A percentile compares a stretch with the other conserved stretches of the same genome.
Evolutionary conservation across 164 flowering plant genomes (phyloP).

Genomic region (Kalanchoe fedtschenkoi): DNA sequence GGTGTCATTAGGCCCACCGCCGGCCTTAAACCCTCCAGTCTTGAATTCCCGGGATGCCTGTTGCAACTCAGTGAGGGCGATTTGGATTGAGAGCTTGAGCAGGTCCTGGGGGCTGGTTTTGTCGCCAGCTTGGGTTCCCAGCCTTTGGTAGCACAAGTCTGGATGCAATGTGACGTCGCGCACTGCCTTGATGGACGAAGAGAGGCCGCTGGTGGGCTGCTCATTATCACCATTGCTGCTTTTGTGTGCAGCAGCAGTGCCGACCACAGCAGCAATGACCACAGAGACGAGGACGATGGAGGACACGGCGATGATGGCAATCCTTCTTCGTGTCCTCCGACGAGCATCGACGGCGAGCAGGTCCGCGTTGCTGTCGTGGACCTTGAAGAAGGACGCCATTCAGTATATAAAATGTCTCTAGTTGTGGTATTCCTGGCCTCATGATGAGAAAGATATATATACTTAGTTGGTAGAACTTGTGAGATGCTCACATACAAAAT

Average conservation of each 20-base stretch:
- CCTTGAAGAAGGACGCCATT: constrained; percentile 15
- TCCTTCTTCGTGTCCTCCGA: constrained; percentile 30
- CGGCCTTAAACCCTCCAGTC: too few species aligned
- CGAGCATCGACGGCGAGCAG: constrained; percentile 31
- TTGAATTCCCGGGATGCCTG: not conserved
- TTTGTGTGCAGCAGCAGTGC: constrained; percentile 11
- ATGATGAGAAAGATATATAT: too few species aligned
- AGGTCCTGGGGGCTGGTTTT: constrained; percentile 27
- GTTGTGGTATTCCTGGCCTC: too few species aligned
- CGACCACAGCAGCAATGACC: constrained; percentile 40
- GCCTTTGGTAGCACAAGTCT: constrained; percentile 33
- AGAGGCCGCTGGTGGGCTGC: not conserved
- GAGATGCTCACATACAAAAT: too few species aligned
- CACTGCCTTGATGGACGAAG: constrained; percentile 38
- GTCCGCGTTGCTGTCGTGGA: constrained; percentile 44
- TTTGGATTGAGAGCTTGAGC: constrained; percentile 26
- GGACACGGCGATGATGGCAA: constrained; percentile 35
- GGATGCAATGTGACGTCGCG: constrained; percentile 49
- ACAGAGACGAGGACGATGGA: constrained; percentile 36
- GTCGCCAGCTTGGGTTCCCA: constrained; percentile 16
- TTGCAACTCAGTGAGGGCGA: not conserved
- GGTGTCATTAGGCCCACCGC: not conserved
- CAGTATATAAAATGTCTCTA: too few species aligned
- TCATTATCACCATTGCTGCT: not conserved
- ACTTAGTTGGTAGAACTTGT: too few species aligned